A percentile compares a stretch with the other conserved stretches of the same genome.
Evolutionary conservation across 2,329 filamentous ascomycete genomes (phyloP).

Genomic region (Microdochium trichocladiopsis): DNA sequence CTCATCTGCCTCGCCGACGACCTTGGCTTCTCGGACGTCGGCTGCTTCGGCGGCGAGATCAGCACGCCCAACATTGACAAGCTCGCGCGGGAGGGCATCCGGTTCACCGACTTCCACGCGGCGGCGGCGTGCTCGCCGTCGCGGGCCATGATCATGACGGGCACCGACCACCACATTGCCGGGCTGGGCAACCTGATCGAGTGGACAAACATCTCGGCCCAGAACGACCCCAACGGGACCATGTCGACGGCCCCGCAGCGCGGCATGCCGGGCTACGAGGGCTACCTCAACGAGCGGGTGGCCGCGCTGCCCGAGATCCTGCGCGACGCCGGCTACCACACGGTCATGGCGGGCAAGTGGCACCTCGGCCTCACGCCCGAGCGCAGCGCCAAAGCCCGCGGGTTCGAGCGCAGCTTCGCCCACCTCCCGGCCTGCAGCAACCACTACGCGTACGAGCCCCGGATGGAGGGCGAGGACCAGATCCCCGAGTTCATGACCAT

Average conservation of each 20-base stretch:
- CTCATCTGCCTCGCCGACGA: constrained; percentile 53
- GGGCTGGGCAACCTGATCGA: constrained; percentile 53
- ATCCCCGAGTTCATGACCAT: constrained; percentile 30
- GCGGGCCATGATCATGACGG: constrained; percentile 59
- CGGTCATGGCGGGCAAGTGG: constrained; percentile 57
- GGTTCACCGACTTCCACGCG: constrained; percentile 59
- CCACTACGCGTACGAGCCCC: constrained; percentile 44
- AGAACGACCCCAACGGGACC: constrained; percentile 21
- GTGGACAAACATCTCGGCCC: constrained; percentile 30
- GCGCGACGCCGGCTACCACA: constrained; percentile 50
- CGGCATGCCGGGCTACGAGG: constrained; percentile 54
- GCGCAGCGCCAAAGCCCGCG: constrained; percentile 44
- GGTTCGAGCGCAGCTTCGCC: constrained; percentile 53
- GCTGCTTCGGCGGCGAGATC: constrained; percentile 54
- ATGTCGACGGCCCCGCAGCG: constrained; percentile 33
- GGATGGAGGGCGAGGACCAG: constrained; percentile 26
- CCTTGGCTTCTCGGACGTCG: constrained; percentile 52
- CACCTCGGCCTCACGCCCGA: constrained; percentile 53
- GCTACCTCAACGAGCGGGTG: constrained; percentile 54
- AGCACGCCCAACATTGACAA: constrained; percentile 52
- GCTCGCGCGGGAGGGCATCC: constrained; percentile 40
- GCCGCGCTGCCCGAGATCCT: constrained; percentile 52
- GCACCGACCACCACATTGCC: constrained; percentile 54
- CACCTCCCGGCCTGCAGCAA: constrained; percentile 54
- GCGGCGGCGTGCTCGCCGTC: constrained; percentile 60